Evolutionary conservation across 345 rosid species (phyloP).

Genomic region (Euphorbia tirucalli): DNA sequence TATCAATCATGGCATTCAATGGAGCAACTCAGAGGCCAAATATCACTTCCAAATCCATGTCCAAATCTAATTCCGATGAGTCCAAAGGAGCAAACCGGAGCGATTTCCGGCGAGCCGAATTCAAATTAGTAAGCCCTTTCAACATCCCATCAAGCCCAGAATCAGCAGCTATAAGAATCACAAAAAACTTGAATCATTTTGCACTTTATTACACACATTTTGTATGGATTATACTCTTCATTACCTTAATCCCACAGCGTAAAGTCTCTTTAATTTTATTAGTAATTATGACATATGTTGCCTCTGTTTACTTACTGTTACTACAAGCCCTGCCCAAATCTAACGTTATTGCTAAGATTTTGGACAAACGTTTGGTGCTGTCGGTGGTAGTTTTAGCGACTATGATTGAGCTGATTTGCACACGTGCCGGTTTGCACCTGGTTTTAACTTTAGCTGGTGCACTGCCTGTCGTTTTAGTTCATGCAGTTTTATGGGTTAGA

Average conservation of each 20-base stretch:
- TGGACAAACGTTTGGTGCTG: constrained; percentile 26
- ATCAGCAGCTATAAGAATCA: constrained; percentile 16
- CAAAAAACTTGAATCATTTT: constrained; percentile 23
- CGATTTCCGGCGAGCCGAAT: too few species aligned
- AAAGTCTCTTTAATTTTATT: too few species aligned
- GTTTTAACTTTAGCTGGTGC: constrained; percentile 21
- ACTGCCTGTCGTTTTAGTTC: constrained; percentile 23
- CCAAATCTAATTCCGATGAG: background rate
- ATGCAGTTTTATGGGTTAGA: constrained; percentile 29
- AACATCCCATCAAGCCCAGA: too few species aligned
- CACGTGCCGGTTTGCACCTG: constrained; percentile 26
- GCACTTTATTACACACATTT: constrained; percentile 20
- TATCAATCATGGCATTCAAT: background rate
- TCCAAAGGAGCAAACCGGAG: background rate
- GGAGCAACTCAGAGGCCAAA: constrained; percentile 14
- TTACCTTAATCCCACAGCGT: too few species aligned
- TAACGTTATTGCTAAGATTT: background rate
- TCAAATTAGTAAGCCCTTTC: too few species aligned
- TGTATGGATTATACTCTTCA: too few species aligned
- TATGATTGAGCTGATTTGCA: constrained; percentile 24
- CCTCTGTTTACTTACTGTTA: too few species aligned
- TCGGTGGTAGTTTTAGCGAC: constrained; percentile 9
- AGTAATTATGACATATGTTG: too few species aligned
- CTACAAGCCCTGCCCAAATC: constrained; percentile 15
- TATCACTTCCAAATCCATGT: background rate